phyloP scores from a whole-genome alignment of 1,139 yeast genomes.

The Yamadazyma atlantica region DNA sequence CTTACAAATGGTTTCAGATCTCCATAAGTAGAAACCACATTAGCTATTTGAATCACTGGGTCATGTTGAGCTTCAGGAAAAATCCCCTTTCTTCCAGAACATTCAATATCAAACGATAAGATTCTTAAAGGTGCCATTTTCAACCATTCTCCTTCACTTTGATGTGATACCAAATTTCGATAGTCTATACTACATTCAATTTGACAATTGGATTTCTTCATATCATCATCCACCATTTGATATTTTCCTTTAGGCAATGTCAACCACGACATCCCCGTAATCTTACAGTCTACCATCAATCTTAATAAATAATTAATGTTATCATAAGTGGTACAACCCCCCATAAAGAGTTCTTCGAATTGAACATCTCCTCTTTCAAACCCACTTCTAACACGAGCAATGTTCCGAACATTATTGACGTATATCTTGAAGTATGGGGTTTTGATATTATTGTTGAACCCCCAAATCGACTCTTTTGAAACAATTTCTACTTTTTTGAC shows the following conservation, averaged over 20 bases:
- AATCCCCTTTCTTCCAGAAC: conserved; percentile 96
- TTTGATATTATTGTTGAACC: conserved; percentile 76
- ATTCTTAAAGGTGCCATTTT: conserved; percentile 93
- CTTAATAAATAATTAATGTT: conserved; percentile 84
- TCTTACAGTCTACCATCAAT: conserved; percentile 87
- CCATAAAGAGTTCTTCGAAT: conserved; percentile 59
- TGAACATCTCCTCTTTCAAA: conserved; percentile 85
- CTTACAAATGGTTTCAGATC: conserved; percentile 82
- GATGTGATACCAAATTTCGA: conserved; percentile 69
- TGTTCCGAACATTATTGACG: conserved; percentile 62
- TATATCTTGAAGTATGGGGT: conserved; percentile 78
- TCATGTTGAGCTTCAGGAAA: conserved; percentile 95
- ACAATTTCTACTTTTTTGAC: conserved; percentile 62
- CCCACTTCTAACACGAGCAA: conserved; percentile 67
- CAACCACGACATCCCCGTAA: conserved; percentile 98
- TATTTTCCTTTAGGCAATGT: conserved; percentile 81
- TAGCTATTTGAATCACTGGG: conserved; percentile 95
- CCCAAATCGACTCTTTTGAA: conserved; percentile 89
- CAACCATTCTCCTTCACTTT: conserved; percentile 92
- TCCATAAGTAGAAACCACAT: conserved; percentile 84
- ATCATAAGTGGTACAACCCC: conserved; percentile 74
- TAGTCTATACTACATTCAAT: conserved; percentile 74
- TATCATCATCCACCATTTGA: conserved; percentile 32
- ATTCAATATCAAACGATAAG: conserved; percentile 93
- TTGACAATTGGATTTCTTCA: conserved; percentile 74